Evolutionary conservation across 208 protist species (phyloP).

Genomic region (Lotmaria passim): DNA sequence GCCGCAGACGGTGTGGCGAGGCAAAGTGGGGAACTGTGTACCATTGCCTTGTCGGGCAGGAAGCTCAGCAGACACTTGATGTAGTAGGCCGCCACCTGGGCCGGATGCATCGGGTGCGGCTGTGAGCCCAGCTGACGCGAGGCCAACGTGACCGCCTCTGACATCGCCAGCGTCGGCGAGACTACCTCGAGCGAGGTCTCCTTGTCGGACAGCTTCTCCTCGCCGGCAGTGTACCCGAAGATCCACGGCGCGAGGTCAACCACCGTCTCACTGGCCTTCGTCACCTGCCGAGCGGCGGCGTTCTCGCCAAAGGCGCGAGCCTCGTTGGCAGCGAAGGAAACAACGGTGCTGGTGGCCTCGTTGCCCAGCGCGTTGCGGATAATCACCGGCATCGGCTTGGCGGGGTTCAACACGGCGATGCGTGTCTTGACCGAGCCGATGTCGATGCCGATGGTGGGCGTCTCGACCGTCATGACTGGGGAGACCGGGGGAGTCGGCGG

Average conservation of each 20-base stretch:
- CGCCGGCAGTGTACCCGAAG: conserved; percentile 31
- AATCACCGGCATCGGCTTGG: conserved; percentile 66
- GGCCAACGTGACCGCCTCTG: conserved; percentile 16
- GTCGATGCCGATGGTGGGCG: conserved; percentile 58
- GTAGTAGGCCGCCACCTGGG: conserved; percentile 62
- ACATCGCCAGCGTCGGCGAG: conserved; percentile 25
- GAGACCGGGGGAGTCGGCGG: conserved; percentile 9
- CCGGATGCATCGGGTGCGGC: conserved; percentile 36
- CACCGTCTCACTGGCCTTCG: conserved; percentile 60
- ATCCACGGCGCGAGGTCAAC: conserved; percentile 62
- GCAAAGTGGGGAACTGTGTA: conserved; percentile 30
- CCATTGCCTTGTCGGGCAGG: conserved; percentile 32
- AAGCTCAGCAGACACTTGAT: conserved; percentile 62
- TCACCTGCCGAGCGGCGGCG: conserved; percentile 58
- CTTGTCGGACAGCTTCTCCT: conserved; percentile 19
- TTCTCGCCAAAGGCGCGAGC: conserved; percentile 70
- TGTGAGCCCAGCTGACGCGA: conserved; percentile 25
- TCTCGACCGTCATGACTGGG: conserved; percentile 10
- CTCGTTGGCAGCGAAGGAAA: conserved; percentile 58
- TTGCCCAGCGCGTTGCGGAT: conserved; percentile 76
- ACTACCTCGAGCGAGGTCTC: conserved; percentile 22
- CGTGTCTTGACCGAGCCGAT: conserved; percentile 63
- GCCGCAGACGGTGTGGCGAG: conserved; percentile 37
- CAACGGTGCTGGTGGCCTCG: conserved; percentile 63
- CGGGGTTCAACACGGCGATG: conserved; percentile 50